A percentile compares a stretch with the other conserved stretches of the same genome.
phyloP scores from a whole-genome alignment of 306 rosid genomes.

The Sicyos edulis region DNA sequence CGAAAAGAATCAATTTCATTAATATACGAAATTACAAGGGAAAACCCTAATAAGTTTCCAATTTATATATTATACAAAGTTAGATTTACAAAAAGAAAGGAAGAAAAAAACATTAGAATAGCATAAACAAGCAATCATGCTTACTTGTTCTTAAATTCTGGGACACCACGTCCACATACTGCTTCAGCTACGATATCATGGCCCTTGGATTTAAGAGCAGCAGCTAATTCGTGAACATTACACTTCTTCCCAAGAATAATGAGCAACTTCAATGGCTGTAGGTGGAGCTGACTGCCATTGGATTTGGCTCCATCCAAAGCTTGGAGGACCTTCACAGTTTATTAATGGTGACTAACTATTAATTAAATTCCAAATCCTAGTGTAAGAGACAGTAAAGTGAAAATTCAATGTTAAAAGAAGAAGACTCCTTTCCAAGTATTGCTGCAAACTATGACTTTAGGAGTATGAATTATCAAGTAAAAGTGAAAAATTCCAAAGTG shows the following conservation, averaged over 20 bases:
- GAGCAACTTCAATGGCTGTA: conserved; percentile 35
- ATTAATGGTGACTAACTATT: background rate
- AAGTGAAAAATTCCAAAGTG: background rate
- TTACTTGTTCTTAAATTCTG: conserved; percentile 42
- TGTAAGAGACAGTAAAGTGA: background rate
- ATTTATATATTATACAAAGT: background rate
- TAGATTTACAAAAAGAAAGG: background rate
- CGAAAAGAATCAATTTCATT: too few relatives aligned
- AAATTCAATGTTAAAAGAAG: background rate
- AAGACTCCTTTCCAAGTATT: background rate
- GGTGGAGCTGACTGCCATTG: conserved; percentile 20
- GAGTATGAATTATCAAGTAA: conserved; percentile 5
- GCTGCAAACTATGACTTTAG: conserved; percentile 16
- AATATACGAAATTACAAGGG: too few relatives aligned
- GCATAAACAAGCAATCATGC: background rate
- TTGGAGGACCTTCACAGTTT: conserved; percentile 42
- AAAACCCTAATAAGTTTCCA: too few relatives aligned
- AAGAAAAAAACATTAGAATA: background rate
- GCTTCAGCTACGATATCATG: conserved; percentile 31
- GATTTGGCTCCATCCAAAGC: conserved; percentile 33
- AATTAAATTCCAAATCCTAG: background rate
- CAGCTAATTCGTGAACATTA: conserved; percentile 33
- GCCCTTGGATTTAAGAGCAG: conserved; percentile 42
- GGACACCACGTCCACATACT: conserved; percentile 19
- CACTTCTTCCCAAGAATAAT: conserved; percentile 41